phyloP scores from a whole-genome alignment of 805 yeast genomes.

The Saturnispora bothae region DNA sequence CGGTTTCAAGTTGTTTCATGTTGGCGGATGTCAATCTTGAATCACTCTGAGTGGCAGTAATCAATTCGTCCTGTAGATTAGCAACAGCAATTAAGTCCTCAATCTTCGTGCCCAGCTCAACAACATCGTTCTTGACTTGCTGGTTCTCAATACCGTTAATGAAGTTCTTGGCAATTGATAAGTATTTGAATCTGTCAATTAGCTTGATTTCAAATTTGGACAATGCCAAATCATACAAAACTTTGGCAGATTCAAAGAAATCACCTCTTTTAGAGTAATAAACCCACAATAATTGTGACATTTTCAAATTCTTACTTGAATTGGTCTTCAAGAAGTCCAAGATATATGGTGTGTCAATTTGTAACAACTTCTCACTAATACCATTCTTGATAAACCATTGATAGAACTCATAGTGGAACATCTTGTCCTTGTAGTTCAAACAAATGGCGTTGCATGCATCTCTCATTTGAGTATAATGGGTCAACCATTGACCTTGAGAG shows the following conservation, averaged over 20 bases:
- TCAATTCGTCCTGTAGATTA: constrained; percentile 65
- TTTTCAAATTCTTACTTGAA: constrained; percentile 49
- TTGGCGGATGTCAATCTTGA: constrained; percentile 37
- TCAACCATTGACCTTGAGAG: constrained; percentile 28
- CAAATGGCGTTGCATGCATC: constrained; percentile 68
- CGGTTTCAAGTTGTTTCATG: constrained; percentile 38
- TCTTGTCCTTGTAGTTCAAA: constrained; percentile 62
- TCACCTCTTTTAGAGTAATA: constrained; percentile 77
- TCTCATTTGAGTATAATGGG: constrained; percentile 48
- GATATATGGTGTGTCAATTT: constrained; percentile 72
- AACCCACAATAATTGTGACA: constrained; percentile 80
- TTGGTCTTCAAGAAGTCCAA: constrained; percentile 66
- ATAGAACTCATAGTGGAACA: constrained; percentile 87
- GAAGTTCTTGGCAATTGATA: constrained; percentile 88
- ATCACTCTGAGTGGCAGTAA: constrained; percentile 40
- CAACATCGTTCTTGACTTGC: constrained; percentile 63
- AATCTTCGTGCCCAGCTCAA: constrained; percentile 55
- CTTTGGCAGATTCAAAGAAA: constrained; percentile 75
- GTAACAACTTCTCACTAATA: constrained; percentile 63
- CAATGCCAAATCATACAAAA: constrained; percentile 60
- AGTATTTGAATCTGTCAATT: constrained; percentile 69
- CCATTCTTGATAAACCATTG: constrained; percentile 84
- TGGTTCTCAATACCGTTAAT: constrained; percentile 80
- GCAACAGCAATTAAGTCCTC: constrained; percentile 82
- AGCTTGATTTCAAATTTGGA: constrained; percentile 63